phyloP scores from a whole-genome alignment of 2,329 filamentous ascomycete genomes.

The Microsporum ferrugineum region DNA sequence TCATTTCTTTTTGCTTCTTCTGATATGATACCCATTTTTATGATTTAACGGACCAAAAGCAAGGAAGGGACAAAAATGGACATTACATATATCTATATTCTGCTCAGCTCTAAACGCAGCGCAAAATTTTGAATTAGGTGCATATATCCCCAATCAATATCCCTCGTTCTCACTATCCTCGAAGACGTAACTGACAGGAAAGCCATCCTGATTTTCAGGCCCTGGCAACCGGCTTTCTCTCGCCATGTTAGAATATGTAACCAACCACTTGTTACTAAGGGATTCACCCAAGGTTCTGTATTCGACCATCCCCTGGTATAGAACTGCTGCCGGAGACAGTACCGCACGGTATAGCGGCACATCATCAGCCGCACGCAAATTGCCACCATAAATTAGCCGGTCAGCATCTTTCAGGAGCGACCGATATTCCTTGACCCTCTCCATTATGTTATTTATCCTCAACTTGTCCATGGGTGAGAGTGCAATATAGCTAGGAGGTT shows the following conservation, averaged over 20 bases:
- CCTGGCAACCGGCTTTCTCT: neutral
- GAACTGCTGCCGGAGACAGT: neutral
- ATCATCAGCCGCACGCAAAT: neutral
- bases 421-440: neutral
- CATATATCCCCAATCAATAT: neutral
- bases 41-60: neutral
- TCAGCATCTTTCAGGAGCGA: neutral
- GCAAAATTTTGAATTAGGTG: neutral
- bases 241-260: neutral
- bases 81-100: neutral
- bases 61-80: neutral
- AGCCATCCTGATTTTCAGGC: neutral
- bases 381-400: neutral
- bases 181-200: neutral
- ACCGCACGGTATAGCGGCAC: neutral
- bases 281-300: neutral
- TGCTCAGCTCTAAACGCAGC: neutral
- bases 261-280: neutral
- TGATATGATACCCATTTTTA: neutral
- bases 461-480: neutral
- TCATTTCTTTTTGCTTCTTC: conserved; percentile 14
- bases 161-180: neutral
- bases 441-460: neutral
- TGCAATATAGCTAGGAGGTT: neutral
- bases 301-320: neutral